Percentiles rank a stretch among this genome's conserved stretches.
phyloP scores from a whole-genome alignment of 257 asterid genomes.

The Gentiana macrophylla region DNA sequence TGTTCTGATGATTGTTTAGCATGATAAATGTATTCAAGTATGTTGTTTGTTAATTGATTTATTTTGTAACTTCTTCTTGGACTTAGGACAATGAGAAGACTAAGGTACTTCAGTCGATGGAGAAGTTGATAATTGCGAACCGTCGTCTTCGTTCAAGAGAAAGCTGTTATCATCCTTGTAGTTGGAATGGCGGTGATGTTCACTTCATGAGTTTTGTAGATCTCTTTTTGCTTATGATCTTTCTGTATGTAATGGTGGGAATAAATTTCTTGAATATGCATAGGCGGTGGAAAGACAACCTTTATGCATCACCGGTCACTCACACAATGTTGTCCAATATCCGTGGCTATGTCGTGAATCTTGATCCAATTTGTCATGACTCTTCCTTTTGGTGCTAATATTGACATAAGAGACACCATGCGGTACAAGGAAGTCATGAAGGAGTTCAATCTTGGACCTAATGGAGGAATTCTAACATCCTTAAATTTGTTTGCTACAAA shows the following conservation, averaged over 20 bases:
- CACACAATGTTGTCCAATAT: conserved; percentile 77
- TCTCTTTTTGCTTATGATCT: neutral
- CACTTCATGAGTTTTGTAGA: neutral
- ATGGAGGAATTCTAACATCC: conserved; percentile 94
- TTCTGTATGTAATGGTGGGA: neutral
- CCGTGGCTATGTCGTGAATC: conserved; percentile 85
- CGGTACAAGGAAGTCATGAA: conserved; percentile 97
- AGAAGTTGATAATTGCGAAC: conserved; percentile 40
- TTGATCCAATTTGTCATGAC: conserved; percentile 88
- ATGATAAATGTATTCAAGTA: no score
- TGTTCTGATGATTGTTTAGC: neutral
- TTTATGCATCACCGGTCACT: conserved; percentile 64
- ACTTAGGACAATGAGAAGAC: conserved; percentile 34
- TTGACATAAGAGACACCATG: conserved; percentile 91
- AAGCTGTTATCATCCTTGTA: conserved; percentile 69
- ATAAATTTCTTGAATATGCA: conserved; percentile 8
- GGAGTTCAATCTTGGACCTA: conserved; percentile 93
- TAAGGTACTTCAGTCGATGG: conserved; percentile 45
- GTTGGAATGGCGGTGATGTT: conserved; percentile 97
- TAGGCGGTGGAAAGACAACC: conserved; percentile 96
- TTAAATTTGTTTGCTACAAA: conserved; percentile 80
- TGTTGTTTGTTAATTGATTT: neutral
- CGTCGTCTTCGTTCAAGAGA: conserved; percentile 60
- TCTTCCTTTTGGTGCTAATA: conserved; percentile 88
- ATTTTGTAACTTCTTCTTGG: conserved; percentile 10